Conservation (phyloP, 108 stramenopile species). For the Skeletonema marinoi region DNA sequence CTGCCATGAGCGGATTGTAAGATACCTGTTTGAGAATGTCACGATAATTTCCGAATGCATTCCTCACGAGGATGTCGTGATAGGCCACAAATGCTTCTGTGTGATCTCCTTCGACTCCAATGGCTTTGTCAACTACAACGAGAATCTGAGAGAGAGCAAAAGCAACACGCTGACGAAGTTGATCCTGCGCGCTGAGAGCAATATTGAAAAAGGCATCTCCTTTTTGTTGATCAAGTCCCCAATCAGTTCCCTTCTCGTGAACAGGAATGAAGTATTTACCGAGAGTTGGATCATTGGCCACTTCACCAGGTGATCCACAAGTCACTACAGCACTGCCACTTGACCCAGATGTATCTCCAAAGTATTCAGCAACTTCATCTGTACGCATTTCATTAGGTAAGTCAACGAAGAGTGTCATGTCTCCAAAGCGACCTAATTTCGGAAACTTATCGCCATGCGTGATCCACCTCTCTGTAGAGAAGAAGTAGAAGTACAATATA, state of each 20-base stretch:
- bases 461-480: neutral
- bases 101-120: constrained; percentile 4
- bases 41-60: constrained; percentile 81
- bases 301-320: constrained; percentile 63
- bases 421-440: constrained; percentile 2
- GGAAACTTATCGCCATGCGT: neutral
- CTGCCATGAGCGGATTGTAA: constrained; percentile 58
- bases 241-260: constrained; percentile 16
- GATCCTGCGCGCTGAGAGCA: constrained; percentile 47
- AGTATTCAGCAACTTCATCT: constrained; percentile 20
- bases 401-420: constrained; percentile 37
- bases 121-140: constrained; percentile 14
- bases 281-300: constrained; percentile 56
- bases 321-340: constrained; percentile 34
- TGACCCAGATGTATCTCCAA: constrained; percentile 7
- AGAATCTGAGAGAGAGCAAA: constrained; percentile 68
- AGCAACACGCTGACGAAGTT: constrained; percentile 82
- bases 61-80: constrained; percentile 66
- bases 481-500: neutral
- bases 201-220: constrained; percentile 42
- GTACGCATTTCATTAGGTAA: constrained; percentile 28
- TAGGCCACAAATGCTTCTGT: constrained; percentile 44
- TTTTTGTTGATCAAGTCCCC: constrained; percentile 33
- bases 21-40: constrained; percentile 59
- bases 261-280: constrained; percentile 16